Conservation (phyloP, 495 filamentous ascomycete genomes). For the Penicillium roqueforti region DNA sequence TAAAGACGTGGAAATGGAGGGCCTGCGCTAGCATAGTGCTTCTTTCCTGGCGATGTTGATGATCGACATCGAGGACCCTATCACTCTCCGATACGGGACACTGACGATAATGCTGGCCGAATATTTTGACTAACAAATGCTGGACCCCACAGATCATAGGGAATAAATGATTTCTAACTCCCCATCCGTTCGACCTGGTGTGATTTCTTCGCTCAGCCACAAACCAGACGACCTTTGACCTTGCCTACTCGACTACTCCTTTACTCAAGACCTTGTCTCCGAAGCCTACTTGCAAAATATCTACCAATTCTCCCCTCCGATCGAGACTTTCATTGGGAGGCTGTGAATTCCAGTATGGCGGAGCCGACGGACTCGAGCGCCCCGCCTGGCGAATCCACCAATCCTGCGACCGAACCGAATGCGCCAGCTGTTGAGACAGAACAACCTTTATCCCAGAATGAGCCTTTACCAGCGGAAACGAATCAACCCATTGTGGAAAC, state of each 20-base stretch:
- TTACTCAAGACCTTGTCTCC: conserved; percentile 2
- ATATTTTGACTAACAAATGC: conserved; percentile 14
- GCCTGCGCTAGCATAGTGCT: conserved; percentile 1
- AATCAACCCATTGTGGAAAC: conserved; percentile 4
- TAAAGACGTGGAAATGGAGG: neutral
- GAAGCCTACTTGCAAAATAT: neutral
- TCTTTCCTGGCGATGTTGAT: neutral
- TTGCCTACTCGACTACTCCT: conserved; percentile 5
- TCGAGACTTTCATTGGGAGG: conserved; percentile 4
- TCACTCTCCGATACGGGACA: neutral
- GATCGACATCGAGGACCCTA: neutral
- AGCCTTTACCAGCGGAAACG: conserved; percentile 9
- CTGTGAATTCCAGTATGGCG: conserved; percentile 27
- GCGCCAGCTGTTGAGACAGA: conserved; percentile 16
- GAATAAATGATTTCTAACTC: conserved; percentile 31
- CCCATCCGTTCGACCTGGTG: conserved; percentile 23
- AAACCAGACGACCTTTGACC: conserved; percentile 27
- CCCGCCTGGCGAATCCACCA: conserved; percentile 29
- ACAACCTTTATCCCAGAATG: conserved; percentile 6
- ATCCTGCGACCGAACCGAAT: conserved; percentile 22
- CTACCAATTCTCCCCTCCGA: neutral
- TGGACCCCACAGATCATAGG: conserved; percentile 12
- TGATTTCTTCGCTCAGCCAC: conserved; percentile 24
- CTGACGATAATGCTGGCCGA: neutral
- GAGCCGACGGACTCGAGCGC: conserved; percentile 33